phyloP scores from a whole-genome alignment of 257 asterid genomes.

The Pogostemon cablin region DNA sequence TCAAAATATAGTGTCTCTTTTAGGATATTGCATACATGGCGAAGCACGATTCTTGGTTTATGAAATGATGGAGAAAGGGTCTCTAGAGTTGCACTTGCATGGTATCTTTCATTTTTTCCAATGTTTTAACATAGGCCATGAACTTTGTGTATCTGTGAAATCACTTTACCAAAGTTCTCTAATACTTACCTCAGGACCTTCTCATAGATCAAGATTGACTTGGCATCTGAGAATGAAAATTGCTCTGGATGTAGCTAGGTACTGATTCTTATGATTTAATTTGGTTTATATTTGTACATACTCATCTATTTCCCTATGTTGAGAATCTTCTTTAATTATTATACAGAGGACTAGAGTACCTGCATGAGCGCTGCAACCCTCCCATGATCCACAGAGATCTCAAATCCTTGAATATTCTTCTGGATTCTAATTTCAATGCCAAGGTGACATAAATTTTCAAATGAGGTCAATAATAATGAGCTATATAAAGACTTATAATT shows the following conservation, averaged over 20 bases:
- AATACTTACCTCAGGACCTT: slow-evolving; percentile 52
- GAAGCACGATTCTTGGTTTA: slow-evolving; percentile 75
- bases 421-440: slow-evolving; percentile 79
- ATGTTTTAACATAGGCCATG: slow-evolving; percentile 6
- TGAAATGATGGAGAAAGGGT: slow-evolving; percentile 89
- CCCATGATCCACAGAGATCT: slow-evolving; percentile 88
- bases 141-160: background rate
- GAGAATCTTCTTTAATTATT: slow-evolving; percentile 12
- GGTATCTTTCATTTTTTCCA: slow-evolving; percentile 45
- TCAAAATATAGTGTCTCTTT: slow-evolving; percentile 78
- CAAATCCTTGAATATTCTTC: slow-evolving; percentile 85
- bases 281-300: background rate
- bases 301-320: slow-evolving; percentile 3
- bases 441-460: slow-evolving; percentile 54
- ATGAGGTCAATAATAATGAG: background rate
- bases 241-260: slow-evolving; percentile 96
- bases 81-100: slow-evolving; percentile 78
- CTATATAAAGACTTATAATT: background rate
- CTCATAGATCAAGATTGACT: slow-evolving; percentile 64
- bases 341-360: slow-evolving; percentile 82
- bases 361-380: slow-evolving; percentile 87
- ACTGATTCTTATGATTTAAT: slow-evolving; percentile 4
- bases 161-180: slow-evolving; percentile 7
- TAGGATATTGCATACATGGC: slow-evolving; percentile 75
- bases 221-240: slow-evolving; percentile 95